A percentile compares a stretch with the other conserved stretches of the same genome.
Conservation (phyloP, 2,329 filamentous ascomycete genomes). For the Cadophora gregata region DNA sequence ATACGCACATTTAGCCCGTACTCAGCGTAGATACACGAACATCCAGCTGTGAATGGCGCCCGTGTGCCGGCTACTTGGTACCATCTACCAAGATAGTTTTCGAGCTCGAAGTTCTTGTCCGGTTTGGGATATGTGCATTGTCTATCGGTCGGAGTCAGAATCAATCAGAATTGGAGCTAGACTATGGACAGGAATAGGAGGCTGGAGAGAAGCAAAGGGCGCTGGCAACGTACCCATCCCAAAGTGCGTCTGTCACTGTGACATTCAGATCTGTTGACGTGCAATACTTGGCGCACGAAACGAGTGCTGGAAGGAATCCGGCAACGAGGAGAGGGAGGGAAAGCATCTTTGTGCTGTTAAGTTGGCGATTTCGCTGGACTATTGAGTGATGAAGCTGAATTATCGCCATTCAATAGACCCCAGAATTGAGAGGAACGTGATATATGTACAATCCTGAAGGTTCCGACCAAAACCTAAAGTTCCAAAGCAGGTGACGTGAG, state of each 20-base stretch:
- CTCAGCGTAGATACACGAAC: slow-evolving; percentile 19
- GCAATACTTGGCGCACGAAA: slow-evolving; percentile 4
- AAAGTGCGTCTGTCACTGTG: slow-evolving; percentile 9
- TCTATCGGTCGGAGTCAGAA: background rate
- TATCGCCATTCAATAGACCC: too few species aligned
- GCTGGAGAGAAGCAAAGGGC: too few species aligned
- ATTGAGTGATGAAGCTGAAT: background rate
- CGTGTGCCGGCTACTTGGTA: slow-evolving; percentile 15
- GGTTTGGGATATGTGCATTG: slow-evolving; percentile 21
- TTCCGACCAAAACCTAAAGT: background rate
- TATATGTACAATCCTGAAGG: background rate
- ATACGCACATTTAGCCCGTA: slow-evolving; percentile 7
- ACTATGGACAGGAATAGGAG: background rate
- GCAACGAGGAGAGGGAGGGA: slow-evolving; percentile 5
- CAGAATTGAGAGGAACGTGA: background rate
- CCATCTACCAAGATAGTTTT: slow-evolving; percentile 14
- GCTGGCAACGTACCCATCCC: slow-evolving; percentile 12
- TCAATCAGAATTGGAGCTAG: background rate
- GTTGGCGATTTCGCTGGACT: background rate
- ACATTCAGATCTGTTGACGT: slow-evolving; percentile 7
- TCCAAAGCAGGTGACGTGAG: background rate
- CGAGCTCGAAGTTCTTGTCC: slow-evolving; percentile 5
- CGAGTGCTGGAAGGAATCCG: background rate
- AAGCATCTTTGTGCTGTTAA: slow-evolving; percentile 5
- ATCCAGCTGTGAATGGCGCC: slow-evolving; percentile 12